Evolutionary conservation across 139 green algal genomes (phyloP).

Genomic region (Coccomyxa sp.): DNA sequence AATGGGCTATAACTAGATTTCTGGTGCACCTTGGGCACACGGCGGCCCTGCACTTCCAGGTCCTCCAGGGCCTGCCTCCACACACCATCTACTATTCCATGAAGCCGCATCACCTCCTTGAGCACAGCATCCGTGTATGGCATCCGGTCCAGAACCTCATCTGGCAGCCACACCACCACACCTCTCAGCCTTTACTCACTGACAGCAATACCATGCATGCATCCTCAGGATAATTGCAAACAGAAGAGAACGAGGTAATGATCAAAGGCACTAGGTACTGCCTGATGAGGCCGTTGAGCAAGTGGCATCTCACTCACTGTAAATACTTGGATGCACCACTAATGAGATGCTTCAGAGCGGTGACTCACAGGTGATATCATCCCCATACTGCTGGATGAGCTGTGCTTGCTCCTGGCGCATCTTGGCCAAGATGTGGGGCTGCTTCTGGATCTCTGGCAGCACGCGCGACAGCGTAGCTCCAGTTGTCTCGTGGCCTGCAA

Average conservation of each 20-base stretch:
- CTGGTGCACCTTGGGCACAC: neutral
- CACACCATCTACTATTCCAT: neutral
- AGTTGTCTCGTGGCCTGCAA: neutral
- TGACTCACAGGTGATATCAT: neutral
- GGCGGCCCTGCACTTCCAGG: neutral
- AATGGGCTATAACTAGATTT: no score
- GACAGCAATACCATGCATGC: no score
- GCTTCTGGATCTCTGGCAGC: neutral
- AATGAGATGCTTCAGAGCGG: neutral
- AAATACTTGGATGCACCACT: no score
- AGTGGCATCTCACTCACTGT: no score
- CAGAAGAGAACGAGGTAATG: no score
- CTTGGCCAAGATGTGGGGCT: neutral
- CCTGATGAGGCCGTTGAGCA: no score
- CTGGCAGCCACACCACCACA: neutral
- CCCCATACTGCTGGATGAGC: neutral
- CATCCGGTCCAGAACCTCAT: neutral
- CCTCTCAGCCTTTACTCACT: no score
- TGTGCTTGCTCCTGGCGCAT: neutral
- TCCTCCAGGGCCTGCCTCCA: neutral
- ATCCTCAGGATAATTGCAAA: no score
- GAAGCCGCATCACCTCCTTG: neutral
- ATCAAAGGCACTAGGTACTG: no score
- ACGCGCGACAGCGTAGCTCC: neutral
- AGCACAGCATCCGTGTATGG: neutral